Percentiles rank a stretch among this genome's conserved stretches.
phyloP scores from a whole-genome alignment of 1,139 yeast species.

The Saccharomyces pastorianus region DNA sequence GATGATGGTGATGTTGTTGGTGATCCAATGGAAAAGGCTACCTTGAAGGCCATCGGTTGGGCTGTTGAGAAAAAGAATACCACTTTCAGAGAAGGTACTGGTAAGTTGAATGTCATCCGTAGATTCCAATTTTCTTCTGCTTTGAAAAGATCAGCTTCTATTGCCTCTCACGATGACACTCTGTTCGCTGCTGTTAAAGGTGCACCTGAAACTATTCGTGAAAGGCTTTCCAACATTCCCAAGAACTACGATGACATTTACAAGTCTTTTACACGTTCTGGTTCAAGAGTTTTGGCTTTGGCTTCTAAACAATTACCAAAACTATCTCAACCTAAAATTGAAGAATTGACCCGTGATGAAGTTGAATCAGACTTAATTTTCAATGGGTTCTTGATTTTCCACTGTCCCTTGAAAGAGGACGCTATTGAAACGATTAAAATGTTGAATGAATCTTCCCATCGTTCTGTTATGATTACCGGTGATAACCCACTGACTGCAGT shows the following conservation, averaged over 20 bases:
- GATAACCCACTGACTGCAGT: slow-evolving; percentile 98
- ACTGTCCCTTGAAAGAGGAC: slow-evolving; percentile 90
- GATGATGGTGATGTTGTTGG: slow-evolving; percentile 98
- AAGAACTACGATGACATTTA: slow-evolving; percentile 74
- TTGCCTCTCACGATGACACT: slow-evolving; percentile 58
- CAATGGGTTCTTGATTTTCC: slow-evolving; percentile 94
- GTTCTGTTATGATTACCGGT: slow-evolving; percentile 97
- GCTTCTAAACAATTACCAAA: slow-evolving; percentile 71
- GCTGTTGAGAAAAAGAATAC: slow-evolving; percentile 65
- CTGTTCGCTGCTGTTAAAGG: slow-evolving; percentile 87
- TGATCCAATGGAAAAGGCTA: slow-evolving; percentile 98
- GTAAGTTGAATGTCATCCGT: slow-evolving; percentile 67
- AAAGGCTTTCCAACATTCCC: slow-evolving; percentile 68
- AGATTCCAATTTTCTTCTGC: slow-evolving; percentile 97
- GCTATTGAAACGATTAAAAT: slow-evolving; percentile 83
- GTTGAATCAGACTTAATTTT: slow-evolving; percentile 69
- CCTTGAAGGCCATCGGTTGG: slow-evolving; percentile 85
- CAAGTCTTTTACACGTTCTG: slow-evolving; percentile 87
- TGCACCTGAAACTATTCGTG: slow-evolving; percentile 95
- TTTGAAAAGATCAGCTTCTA: slow-evolving; percentile 86
- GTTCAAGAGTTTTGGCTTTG: slow-evolving; percentile 91
- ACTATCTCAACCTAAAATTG: slow-evolving; percentile 44
- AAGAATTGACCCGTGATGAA: slow-evolving; percentile 56
- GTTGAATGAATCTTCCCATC: slow-evolving; percentile 92
- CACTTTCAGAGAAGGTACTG: slow-evolving; percentile 40